These are phyloP conservation scores for Diplogelasinospora grovesii DNA, from an alignment of 495 filamentous ascomycete genomes.

Conservation along the genomic window DNA sequence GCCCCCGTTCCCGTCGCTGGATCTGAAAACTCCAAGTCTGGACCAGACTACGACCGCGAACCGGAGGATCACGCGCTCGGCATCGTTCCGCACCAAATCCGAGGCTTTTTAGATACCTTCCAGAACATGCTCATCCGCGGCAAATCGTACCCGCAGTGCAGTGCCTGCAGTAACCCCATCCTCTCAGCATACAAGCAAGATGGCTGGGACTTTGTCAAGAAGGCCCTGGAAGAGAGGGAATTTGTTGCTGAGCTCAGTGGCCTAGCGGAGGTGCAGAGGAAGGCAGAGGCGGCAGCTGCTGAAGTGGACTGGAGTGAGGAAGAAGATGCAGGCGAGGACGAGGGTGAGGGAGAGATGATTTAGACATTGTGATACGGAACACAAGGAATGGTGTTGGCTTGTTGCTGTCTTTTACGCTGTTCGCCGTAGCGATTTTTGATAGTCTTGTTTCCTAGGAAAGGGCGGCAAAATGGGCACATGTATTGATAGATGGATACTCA, in stretches of 20 bases:
- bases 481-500: too few species aligned
- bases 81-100: constrained; percentile 84
- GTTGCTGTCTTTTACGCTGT: neutral
- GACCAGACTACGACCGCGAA: constrained; percentile 46
- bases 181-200: constrained; percentile 61
- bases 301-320: constrained; percentile 44
- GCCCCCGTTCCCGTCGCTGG: constrained; percentile 31
- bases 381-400: neutral
- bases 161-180: constrained; percentile 78
- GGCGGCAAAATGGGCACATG: too few species aligned
- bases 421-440: neutral
- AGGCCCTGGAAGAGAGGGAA: constrained; percentile 72
- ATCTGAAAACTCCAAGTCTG: constrained; percentile 8
- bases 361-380: constrained; percentile 2
- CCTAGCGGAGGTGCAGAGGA: constrained; percentile 81
- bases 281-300: constrained; percentile 52
- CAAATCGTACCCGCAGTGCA: constrained; percentile 80
- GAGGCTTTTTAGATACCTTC: constrained; percentile 83
- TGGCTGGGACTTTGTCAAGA: constrained; percentile 86
- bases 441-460: too few species aligned
- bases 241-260: constrained; percentile 90
- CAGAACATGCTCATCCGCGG: constrained; percentile 78
- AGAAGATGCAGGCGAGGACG: constrained; percentile 35
- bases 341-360: constrained; percentile 38
- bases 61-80: constrained; percentile 68